Evolutionary conservation across 257 asterid species (phyloP), one percentile per base, ranked within the genome.

Genomic region (Ocimum tenuiflorum): DNA sequence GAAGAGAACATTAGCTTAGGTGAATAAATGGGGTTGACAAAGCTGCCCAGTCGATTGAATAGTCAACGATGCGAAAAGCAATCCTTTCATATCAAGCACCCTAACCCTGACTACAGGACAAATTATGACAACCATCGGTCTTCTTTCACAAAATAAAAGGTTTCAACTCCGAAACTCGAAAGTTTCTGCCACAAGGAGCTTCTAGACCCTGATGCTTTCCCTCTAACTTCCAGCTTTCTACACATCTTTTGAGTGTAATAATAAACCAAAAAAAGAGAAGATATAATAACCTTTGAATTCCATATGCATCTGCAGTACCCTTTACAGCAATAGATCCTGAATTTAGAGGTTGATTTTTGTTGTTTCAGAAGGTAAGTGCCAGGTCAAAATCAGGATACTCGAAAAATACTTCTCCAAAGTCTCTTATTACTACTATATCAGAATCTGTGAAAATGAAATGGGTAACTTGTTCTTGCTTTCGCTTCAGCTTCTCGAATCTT

Each of bases 301-400:
- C 99, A 66, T 88, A 79, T 13, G 70, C 61, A 66, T 88, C 80
- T 13, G 70, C 61, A 60, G 92, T 87, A 72, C 97, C 97, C 73
- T 95, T 83, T 54, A 90, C 90, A 51, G 96, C 97, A 65, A 94
- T 89, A 57, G 90, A 88, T 72, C 99, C 99, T 22, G 97, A 94
- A 83, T 90, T 94, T 35, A 92, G 78, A 66, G 97, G 96, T 74
- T 92, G 97, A 18, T 87, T 87, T 57, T 94, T 90, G 89, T 94
- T 94, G 84, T 94, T 94, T 57, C 97, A 82, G 77, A 87, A 94
- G 76, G 99, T 94, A 69, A 94, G 87, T 75, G 97, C 95, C 67
- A 94, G 67, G 75, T 90, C 89, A 78, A 88, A 88, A 77, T 74
- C 45, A 47, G 91, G 90, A 78, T 80, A 74, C 27, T 88, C 85